Base-by-base conservation (phyloP, 345 rosid genomes). In the Tarenaya hassleriana region DNA sequence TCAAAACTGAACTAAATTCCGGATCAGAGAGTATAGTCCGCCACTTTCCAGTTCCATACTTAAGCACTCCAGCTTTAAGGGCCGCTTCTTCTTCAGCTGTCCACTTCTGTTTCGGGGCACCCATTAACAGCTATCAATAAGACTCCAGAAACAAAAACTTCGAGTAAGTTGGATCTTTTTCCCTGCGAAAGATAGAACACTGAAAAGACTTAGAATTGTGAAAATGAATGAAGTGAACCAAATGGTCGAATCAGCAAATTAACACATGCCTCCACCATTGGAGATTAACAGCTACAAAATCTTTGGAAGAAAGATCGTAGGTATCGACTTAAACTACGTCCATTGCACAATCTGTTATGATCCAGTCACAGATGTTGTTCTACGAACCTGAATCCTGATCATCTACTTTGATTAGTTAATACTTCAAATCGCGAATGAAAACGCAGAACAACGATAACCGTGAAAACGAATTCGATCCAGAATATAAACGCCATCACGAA, bases 91-190 rank as follows among this genome's bases (percentile, higher is more conserved):
- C 99, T 63, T 86, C 99, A 1, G 85, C 81, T 24, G 95, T 94
- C 99, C 99, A 94, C 77, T 94, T 94, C 71, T 94, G 99, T 77
- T 94, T 94, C 24, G 99, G 99, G 31, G 97, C 99, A 58, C 99
- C 99, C 99, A 94, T 94, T 43, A 52, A 56, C 52, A 64, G 49
- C 61, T 47, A 10, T 54, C 38, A 24, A 49, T 50, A 19, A 54
- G 55, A 45, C 16, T 49, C 56, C 40, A 41, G 17, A 16, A 45
- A 20, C 41, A 32, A 41, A 60, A 39, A 50, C 29, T 51, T 34
- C 47, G 68, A 65, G 58, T 53, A 57, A 50, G 61, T 37, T 16
- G 50, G 51, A 40, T 29, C 50, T 8, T 41, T 37, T 8, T 6
- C 24, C 35, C 69, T 43, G 63, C 46, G 37, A 65, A 52, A 58